Evolutionary conservation across 2,329 filamentous ascomycete genomes (phyloP), one percentile per base, ranked within the genome.

Genomic region (Mycocentrospora acerina): DNA sequence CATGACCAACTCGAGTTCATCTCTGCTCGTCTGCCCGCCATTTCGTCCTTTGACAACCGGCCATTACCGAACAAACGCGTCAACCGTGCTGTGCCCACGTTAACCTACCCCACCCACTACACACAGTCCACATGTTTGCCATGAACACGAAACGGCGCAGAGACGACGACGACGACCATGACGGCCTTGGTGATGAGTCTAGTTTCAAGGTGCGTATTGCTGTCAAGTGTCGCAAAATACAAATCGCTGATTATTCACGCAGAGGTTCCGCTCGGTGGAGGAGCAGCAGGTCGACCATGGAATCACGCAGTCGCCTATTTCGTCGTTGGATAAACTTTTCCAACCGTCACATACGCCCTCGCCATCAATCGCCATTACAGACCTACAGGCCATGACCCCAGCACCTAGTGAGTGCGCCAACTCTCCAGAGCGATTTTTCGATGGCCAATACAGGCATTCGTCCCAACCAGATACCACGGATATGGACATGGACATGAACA

Each of bases 121-220:
- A 47, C 27, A 40, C 32, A 38, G 17, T 30, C 42, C 44, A 19
- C 33, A 67, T 66, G 62, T 55, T 64, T 35, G 5, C 48, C 26
- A 55, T 53, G 53, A 44, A 38, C 37, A 48, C 51, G 37, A 64
- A 67, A 49, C 60, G 64, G 24, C 47, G 50, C 11, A 51, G 64
- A 35, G 64, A 64, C 17, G 59, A 62, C 43, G 62, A 64, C 35
- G 61, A 57, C 6, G 60, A 65, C 33, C n/a, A n/a, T n/a, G 55
- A 48, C 9, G 61, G 62, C 7, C 55, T 48, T 14, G 64, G 62
- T 4, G 58, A 64, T 10, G 60, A 60, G 27, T 48, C 55, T 27
- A 57, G 57, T 37, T 29, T 55, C 32, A 64, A 65, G 49, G 64
- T 62, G 44, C 24, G 53, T 53, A 16, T 30, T n/a, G 34, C 28